Evolutionary conservation across 345 rosid genomes (phyloP), one percentile per base, ranked within the genome.

Genomic region (Kandelia obovata): DNA sequence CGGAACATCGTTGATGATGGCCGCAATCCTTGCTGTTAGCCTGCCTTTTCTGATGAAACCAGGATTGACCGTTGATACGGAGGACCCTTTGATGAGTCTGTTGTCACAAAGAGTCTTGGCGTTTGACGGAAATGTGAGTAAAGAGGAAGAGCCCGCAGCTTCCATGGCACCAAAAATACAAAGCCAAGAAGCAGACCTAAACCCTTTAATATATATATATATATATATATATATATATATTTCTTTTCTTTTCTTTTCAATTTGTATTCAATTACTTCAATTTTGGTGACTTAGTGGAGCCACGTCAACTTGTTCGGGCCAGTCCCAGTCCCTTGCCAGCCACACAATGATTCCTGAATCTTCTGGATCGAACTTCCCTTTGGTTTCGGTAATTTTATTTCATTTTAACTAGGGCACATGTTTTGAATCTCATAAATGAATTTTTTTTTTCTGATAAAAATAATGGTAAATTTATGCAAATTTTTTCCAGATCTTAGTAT

Each of bases 1-100:
- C 46, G 80, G 75, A 78, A 78, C 80, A 15, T 80, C 79, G 16
- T 74, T 78, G 30, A 75, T 78, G 30, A 75, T 52, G 0, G 85
- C 82, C 47, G 77, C 76, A 69, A 77, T 52, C 39, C 76, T 73
- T 30, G 51, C 0, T 16, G 73, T 59, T 43, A 1, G 19, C 49
- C 59, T 71, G 27, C 62, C 63, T 15, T 62, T 77, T 67, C 73
- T 61, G 20, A n/a, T 49, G 70, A 46, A 59, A 5, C 53, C n/a
- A 30, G 77, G 34, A 8, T 1, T 64, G 68, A 49, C 66, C 62
- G 66, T 71, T 17, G 91, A 72, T 64, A 70, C 80, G 15, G 82
- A 31, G 39, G 27, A 63, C n/a, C 31, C 17, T 39, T 9, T 17
- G 23, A 20, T 28, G 57, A 23, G 0, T 55, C 70, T 68, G 71